These are phyloP conservation scores for Phialophora chinensis DNA, from an alignment of 2,329 filamentous ascomycete species.

Conservation along the genomic window DNA sequence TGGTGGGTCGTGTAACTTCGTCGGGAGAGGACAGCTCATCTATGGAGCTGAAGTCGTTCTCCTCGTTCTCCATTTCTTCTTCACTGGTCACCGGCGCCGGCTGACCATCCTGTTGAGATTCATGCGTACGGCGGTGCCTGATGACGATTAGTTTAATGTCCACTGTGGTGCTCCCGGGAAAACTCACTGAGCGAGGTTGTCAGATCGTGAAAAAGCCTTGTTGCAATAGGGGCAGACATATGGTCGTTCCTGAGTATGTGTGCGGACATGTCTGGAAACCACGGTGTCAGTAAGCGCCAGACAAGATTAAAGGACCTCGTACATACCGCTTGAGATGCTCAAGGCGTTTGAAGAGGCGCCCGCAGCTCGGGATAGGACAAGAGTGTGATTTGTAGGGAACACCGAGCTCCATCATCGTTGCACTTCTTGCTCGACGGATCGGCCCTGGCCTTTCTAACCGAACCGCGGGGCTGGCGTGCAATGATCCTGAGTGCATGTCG, in stretches of 20 bases:
- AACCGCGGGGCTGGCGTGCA: slow-evolving; percentile 64
- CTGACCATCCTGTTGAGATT: slow-evolving; percentile 67
- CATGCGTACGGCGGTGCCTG: slow-evolving; percentile 78
- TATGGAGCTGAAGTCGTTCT: slow-evolving; percentile 80
- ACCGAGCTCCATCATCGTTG: slow-evolving; percentile 93
- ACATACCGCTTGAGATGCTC: slow-evolving; percentile 98
- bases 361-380: slow-evolving; percentile 98
- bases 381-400: slow-evolving; percentile 98
- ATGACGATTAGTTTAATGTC: slow-evolving; percentile 25
- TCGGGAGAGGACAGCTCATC: slow-evolving; percentile 74
- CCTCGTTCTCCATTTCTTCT: slow-evolving; percentile 86
- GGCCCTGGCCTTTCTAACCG: slow-evolving; percentile 71
- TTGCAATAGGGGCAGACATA: slow-evolving; percentile 98
- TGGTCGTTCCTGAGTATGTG: slow-evolving; percentile 98
- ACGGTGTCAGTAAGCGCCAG: slow-evolving; percentile 57
- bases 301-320: slow-evolving; percentile 43
- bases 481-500: slow-evolving; percentile 61
- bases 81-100: slow-evolving; percentile 58
- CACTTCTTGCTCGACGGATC: slow-evolving; percentile 87
- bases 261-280: slow-evolving; percentile 89
- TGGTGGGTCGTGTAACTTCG: slow-evolving; percentile 34
- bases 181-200: slow-evolving; percentile 95
- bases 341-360: slow-evolving; percentile 96
- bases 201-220: slow-evolving; percentile 97
- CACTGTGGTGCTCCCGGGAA: not conserved